A percentile compares a stretch with the other conserved stretches of the same genome.
phyloP scores from a whole-genome alignment of 73 alveolate genomes.

The Symbiodinium natans region DNA sequence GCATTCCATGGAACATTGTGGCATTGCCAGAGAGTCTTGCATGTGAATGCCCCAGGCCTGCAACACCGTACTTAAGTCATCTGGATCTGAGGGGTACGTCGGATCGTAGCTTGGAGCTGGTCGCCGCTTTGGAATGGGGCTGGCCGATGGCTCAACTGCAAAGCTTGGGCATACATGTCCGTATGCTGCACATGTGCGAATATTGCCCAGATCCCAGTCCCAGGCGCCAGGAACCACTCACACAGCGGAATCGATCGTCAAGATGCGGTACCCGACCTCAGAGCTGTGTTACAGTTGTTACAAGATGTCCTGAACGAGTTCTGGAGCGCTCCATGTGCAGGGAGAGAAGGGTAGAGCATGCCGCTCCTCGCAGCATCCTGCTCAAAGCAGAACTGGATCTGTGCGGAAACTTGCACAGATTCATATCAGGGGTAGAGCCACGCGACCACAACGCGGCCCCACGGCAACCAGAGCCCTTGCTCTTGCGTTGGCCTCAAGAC shows the following conservation, averaged over 20 bases:
- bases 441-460: no score
- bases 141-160: not conserved
- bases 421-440: no score
- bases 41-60: no score
- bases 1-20: no score
- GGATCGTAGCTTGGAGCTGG: not conserved
- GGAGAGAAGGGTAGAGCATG: not conserved
- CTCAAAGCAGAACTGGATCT: not conserved
- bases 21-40: no score
- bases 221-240: slow-evolving; percentile 15
- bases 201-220: no score
- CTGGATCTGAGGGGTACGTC: not conserved
- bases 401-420: not conserved
- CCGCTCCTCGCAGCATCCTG: not conserved
- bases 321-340: no score
- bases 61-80: no score
- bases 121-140: not conserved
- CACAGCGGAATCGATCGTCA: not conserved
- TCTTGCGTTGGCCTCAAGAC: no score
- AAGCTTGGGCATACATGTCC: not conserved
- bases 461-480: no score
- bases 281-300: not conserved
- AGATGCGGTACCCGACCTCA: not conserved
- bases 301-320: no score
- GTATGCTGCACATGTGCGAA: no score